Evolutionary conservation across 306 rosid species (phyloP).

Genomic region (Fagus sylvatica): DNA sequence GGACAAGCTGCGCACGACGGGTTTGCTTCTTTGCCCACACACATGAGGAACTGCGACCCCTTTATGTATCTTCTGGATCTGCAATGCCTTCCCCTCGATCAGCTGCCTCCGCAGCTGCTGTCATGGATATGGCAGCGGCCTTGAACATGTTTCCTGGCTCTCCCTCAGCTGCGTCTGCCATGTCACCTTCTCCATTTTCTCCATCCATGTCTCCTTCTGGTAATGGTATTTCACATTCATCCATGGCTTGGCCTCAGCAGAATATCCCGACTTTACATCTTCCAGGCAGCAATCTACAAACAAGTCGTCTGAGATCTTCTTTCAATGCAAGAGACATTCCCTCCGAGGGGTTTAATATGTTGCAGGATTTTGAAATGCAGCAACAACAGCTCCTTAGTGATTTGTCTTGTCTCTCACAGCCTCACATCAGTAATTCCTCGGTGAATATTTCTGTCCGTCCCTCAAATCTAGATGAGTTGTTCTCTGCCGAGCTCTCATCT

Average conservation of each 20-base stretch:
- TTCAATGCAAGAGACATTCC: slow-evolving; percentile 74
- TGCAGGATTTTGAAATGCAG: slow-evolving; percentile 62
- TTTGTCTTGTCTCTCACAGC: slow-evolving; percentile 57
- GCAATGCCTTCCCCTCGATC: slow-evolving; percentile 81
- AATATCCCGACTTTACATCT: slow-evolving; percentile 86
- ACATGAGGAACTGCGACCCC: slow-evolving; percentile 75
- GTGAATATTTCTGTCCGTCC: slow-evolving; percentile 62
- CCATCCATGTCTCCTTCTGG: slow-evolving; percentile 80
- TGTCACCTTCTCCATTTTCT: slow-evolving; percentile 75
- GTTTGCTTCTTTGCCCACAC: slow-evolving; percentile 87
- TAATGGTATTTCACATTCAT: slow-evolving; percentile 50
- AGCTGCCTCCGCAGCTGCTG: slow-evolving; percentile 61
- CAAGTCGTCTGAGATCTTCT: slow-evolving; percentile 86
- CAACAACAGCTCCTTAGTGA: slow-evolving; percentile 67
- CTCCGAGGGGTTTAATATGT: slow-evolving; percentile 46
- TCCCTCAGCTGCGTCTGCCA: slow-evolving; percentile 64
- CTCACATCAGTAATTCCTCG: slow-evolving; percentile 43
- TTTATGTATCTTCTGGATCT: slow-evolving; percentile 82
- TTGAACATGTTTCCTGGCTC: slow-evolving; percentile 78
- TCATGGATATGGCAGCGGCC: slow-evolving; percentile 97
- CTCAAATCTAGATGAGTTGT: slow-evolving; percentile 79
- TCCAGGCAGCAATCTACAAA: slow-evolving; percentile 75
- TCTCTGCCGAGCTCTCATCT: slow-evolving; percentile 76
- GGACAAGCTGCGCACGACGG: slow-evolving; percentile 67
- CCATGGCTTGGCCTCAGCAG: slow-evolving; percentile 74